phyloP scores from a whole-genome alignment of 495 filamentous ascomycete genomes.

The Daldinia concentrica region DNA sequence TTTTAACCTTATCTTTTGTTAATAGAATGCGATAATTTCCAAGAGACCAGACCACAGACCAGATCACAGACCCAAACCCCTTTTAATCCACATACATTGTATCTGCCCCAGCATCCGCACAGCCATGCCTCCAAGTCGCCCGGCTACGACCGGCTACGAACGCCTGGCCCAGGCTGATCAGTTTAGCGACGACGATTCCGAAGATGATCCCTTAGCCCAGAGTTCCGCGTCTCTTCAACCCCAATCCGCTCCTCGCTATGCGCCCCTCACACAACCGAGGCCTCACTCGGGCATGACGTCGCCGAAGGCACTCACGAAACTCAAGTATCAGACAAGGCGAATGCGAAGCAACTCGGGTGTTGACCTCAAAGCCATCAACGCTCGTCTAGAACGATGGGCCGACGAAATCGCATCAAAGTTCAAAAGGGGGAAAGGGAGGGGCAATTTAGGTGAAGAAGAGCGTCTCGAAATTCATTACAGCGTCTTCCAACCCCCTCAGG shows the following conservation, averaged over 20 bases:
- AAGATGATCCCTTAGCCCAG: constrained; percentile 67
- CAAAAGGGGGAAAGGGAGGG: constrained; percentile 83
- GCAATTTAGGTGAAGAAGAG: constrained; percentile 78
- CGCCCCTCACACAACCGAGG: constrained; percentile 68
- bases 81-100: neutral
- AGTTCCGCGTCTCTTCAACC: constrained; percentile 65
- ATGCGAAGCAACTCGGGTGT: constrained; percentile 88
- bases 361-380: constrained; percentile 99
- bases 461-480: constrained; percentile 95
- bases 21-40: constrained; percentile 30
- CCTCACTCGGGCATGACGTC: constrained; percentile 68
- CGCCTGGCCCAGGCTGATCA: constrained; percentile 91
- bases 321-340: constrained; percentile 59
- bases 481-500: constrained; percentile 91
- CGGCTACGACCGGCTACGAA: constrained; percentile 89
- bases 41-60: constrained; percentile 6
- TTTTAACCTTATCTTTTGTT: constrained; percentile 2
- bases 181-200: constrained; percentile 79
- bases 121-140: constrained; percentile 60
- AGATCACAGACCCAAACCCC: neutral
- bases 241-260: constrained; percentile 74
- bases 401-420: constrained; percentile 98
- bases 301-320: constrained; percentile 53
- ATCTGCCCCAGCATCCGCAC: neutral
- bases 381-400: constrained; percentile 93